Base-by-base conservation (phyloP, 441 rosid genomes). In the Gossypium aridum region DNA sequence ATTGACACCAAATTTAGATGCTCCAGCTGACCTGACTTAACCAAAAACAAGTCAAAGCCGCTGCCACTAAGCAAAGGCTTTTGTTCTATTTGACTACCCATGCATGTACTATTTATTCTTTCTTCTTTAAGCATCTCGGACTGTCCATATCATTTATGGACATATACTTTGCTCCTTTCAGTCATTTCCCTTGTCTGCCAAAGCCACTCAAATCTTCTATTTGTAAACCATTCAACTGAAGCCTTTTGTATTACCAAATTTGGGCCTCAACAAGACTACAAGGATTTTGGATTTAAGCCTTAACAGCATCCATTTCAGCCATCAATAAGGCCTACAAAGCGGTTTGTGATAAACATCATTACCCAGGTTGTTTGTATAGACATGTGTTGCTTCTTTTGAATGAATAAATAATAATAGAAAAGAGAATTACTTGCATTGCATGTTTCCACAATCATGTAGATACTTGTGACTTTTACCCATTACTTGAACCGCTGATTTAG, bases 1-100 rank as follows among this genome's bases (percentile, higher is more conserved):
- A 34, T n/a, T n/a, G 28, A n/a, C 70, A 4, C 55, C 61, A 53
- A 54, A 54, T 31, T 20, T 37, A 77, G 76, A 61, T 68, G 74
- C 80, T 7, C 23, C 43, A 22, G 4, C 31, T 22, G n/a, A 20
- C 34, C 55, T 4, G 47, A 65, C 0, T 37, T 37, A 37, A 37
- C 26, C 3, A 14, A 3, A 45, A 12, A 47, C 19, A 22, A 47
- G 77, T 51, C 77, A 69, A 70, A 56, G 26, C 17, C 57, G 1
- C 9, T 10, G 14, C 19, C 39, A 28, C 26, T n/a, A 60, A 65
- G 6, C 23, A 51, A 68, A 22, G 17, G 19, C 43, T 68, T 59
- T 25, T 59, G 64, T 13, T 31, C 65, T 43, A 6, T 2, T 43
- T 61, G 75, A 43, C 76, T n/a, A 10, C 34, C 16, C 13, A 68